phyloP scores from a whole-genome alignment of 106 monocot genomes.

The Hemerocallis citrina region DNA sequence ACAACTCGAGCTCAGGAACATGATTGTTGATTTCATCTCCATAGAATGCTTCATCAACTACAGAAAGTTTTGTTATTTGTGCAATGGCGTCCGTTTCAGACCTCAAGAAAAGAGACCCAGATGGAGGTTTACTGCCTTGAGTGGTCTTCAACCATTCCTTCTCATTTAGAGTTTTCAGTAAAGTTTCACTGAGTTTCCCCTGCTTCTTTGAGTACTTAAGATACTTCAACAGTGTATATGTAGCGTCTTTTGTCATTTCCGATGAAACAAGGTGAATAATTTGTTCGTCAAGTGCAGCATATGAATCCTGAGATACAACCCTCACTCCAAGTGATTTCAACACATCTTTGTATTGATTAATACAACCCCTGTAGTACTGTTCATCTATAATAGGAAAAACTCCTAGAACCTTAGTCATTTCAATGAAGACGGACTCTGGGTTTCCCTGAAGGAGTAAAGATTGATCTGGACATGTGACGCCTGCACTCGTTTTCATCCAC shows the following conservation, averaged over 20 bases:
- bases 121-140: constrained; percentile 11
- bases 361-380: not conserved
- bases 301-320: not conserved
- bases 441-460: not conserved
- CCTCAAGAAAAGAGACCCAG: constrained; percentile 16
- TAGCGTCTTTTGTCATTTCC: not conserved
- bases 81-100: constrained; percentile 16
- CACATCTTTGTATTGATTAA: not conserved
- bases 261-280: not conserved
- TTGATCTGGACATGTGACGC: not conserved
- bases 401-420: not conserved
- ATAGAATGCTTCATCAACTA: too few species aligned
- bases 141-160: constrained; percentile 32
- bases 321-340: not conserved
- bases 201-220: too few species aligned
- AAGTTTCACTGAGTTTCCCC: too few species aligned
- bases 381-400: not conserved
- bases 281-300: not conserved
- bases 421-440: not conserved
- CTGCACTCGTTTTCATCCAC: not conserved
- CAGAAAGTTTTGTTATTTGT: constrained; percentile 19
- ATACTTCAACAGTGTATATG: too few species aligned
- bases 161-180: too few species aligned
- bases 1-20: constrained; percentile 29
- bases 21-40: constrained; percentile 12